A percentile compares a stretch with the other conserved stretches of the same genome.
Evolutionary conservation across 1,284 basidiomycete genomes (phyloP).

Genomic region (Naganishia sp.): DNA sequence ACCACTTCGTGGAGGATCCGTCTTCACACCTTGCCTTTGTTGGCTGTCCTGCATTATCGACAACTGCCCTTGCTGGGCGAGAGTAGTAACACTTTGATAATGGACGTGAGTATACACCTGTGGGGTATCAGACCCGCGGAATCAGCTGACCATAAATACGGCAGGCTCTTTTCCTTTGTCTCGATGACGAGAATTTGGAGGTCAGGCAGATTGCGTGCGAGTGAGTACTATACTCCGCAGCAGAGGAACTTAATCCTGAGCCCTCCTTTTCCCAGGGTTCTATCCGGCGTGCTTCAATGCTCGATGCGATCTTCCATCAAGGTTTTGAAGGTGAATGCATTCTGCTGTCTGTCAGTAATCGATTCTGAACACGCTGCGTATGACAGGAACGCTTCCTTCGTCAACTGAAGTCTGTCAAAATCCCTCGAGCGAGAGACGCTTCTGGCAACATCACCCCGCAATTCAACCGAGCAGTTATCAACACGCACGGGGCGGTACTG

Average conservation of each 20-base stretch:
- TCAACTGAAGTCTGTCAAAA: constrained; percentile 63
- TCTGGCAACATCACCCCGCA: constrained; percentile 58
- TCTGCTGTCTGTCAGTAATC: neutral
- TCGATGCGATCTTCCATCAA: constrained; percentile 87
- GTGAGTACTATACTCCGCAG: constrained; percentile 38
- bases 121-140: constrained; percentile 34
- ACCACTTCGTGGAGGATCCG: constrained; percentile 56
- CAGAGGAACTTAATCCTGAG: neutral
- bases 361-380: neutral
- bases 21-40: constrained; percentile 56
- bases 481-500: constrained; percentile 84
- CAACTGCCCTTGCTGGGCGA: constrained; percentile 77
- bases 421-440: constrained; percentile 69
- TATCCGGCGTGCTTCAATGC: constrained; percentile 87
- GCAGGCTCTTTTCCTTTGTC: constrained; percentile 67
- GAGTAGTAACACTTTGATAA: constrained; percentile 65
- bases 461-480: constrained; percentile 73
- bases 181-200: constrained; percentile 88
- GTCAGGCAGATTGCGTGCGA: constrained; percentile 91
- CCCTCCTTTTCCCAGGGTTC: constrained; percentile 55
- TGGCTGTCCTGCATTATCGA: constrained; percentile 54
- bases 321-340: constrained; percentile 67
- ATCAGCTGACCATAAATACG: constrained; percentile 3
- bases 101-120: constrained; percentile 61
- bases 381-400: constrained; percentile 73